Percentiles rank a stretch among this genome's conserved stretches.
These are phyloP conservation scores for Aureobasidium sp. DNA, from an alignment of 2,329 filamentous ascomycete genomes.

Conservation along the genomic window DNA sequence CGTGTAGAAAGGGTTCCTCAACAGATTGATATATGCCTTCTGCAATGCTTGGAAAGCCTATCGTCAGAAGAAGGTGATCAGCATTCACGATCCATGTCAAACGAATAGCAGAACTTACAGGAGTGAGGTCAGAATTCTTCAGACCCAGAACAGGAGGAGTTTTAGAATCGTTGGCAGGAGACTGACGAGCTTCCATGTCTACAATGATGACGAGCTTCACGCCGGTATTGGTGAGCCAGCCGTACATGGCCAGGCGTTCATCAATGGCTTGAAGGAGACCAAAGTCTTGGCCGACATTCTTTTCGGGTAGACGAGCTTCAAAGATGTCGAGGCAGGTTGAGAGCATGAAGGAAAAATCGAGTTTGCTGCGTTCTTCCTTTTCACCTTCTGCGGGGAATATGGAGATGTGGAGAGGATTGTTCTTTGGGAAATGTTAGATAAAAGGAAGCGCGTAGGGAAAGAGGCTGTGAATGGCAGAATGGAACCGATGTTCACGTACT, in stretches of 20 bases:
- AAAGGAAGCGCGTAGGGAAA: not conserved
- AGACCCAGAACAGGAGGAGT: constrained; percentile 52
- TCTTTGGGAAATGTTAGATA: constrained; percentile 43
- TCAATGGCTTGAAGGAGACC: constrained; percentile 89
- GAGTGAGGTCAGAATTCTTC: constrained; percentile 77
- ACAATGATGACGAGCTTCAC: constrained; percentile 84
- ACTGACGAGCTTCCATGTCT: constrained; percentile 69
- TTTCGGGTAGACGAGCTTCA: constrained; percentile 68
- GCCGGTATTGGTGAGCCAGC: constrained; percentile 92
- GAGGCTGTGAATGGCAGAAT: not conserved
- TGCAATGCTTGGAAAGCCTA: constrained; percentile 85
- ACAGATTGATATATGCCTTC: constrained; percentile 75
- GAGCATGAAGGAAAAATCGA: constrained; percentile 87
- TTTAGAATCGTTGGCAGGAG: constrained; percentile 12
- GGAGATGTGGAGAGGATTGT: constrained; percentile 90
- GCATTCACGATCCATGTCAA: not conserved
- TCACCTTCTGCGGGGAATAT: constrained; percentile 61
- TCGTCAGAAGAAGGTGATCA: not conserved
- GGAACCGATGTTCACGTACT: constrained; percentile 41
- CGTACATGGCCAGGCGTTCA: constrained; percentile 86
- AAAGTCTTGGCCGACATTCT: constrained; percentile 70
- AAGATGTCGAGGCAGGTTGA: constrained; percentile 92
- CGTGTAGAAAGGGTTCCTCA: constrained; percentile 92
- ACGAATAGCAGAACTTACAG: constrained; percentile 42
- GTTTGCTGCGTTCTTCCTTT: constrained; percentile 57